These are phyloP conservation scores for Pilaira anomala DNA, from an alignment of 192 early-diverging fungal species.

Conservation along the genomic window DNA sequence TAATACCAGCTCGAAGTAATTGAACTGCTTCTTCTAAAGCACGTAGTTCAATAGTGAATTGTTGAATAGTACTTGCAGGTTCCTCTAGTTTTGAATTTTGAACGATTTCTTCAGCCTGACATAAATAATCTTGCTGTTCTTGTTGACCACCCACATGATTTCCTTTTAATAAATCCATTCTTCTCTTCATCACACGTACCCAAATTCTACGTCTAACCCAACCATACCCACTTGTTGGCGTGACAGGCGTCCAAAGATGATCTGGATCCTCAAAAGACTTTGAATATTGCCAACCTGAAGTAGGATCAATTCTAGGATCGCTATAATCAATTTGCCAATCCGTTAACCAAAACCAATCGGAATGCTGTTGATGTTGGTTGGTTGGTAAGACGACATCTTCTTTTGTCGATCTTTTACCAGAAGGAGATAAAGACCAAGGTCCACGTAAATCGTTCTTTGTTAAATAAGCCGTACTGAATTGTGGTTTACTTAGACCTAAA, in stretches of 20 bases:
- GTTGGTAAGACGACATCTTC: conserved; percentile 54
- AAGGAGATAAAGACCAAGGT: conserved; percentile 58
- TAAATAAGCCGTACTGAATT: conserved; percentile 50
- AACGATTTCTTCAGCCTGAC: conserved; percentile 32
- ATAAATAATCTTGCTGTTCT: conserved; percentile 25
- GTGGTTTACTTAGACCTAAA: conserved; percentile 46
- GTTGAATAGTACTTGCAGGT: background rate
- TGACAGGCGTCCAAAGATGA: conserved; percentile 46
- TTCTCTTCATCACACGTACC: conserved; percentile 75
- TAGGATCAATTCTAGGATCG: conserved; percentile 55
- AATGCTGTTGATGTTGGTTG: conserved; percentile 23
- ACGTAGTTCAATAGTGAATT: conserved; percentile 35
- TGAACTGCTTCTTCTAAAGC: conserved; percentile 63
- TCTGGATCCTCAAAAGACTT: conserved; percentile 52
- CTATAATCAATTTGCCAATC: conserved; percentile 73
- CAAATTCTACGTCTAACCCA: conserved; percentile 71
- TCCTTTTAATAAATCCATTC: conserved; percentile 42
- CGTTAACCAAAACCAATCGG: conserved; percentile 76
- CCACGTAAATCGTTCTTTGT: conserved; percentile 51
- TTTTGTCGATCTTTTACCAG: conserved; percentile 43
- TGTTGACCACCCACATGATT: conserved; percentile 12
- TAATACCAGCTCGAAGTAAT: conserved; percentile 60
- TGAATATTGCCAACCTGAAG: conserved; percentile 73
- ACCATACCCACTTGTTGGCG: conserved; percentile 43
- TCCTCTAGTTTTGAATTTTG: conserved; percentile 11